Conservation (phyloP, 768 basidiomycete species). For the Lactarius evosmus region DNA sequence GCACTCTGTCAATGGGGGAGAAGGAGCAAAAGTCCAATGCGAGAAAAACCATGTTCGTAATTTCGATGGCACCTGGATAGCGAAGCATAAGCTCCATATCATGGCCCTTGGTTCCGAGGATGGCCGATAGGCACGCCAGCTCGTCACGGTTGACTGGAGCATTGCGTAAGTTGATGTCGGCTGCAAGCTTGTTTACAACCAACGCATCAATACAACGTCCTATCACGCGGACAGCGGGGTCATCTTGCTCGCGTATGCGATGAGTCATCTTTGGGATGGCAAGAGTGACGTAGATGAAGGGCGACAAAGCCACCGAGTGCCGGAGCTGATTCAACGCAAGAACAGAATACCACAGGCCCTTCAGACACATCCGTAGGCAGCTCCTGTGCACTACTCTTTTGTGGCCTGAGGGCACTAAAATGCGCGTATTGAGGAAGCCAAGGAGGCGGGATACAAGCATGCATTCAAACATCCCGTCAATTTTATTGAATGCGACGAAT, state of each 20-base stretch:
- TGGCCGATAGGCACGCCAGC: not conserved
- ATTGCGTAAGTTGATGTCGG: not conserved
- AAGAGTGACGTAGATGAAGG: not conserved
- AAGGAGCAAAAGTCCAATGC: fast-evolving
- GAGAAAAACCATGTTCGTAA: too few relatives aligned
- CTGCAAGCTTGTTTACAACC: not conserved
- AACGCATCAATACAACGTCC: not conserved
- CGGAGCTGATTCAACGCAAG: too few relatives aligned
- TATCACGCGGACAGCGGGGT: not conserved
- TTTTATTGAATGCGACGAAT: too few relatives aligned
- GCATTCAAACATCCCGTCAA: too few relatives aligned
- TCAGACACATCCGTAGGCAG: too few relatives aligned
- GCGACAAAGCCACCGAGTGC: not conserved
- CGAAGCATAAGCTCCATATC: too few relatives aligned
- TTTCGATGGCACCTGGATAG: too few relatives aligned
- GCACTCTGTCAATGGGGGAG: fast-evolving
- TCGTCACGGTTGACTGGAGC: not conserved
- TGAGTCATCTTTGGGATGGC: not conserved
- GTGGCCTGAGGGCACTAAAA: too few relatives aligned
- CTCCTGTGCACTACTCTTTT: too few relatives aligned
- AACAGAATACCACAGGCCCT: too few relatives aligned
- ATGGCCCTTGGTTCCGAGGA: not conserved
- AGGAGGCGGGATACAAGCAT: too few relatives aligned
- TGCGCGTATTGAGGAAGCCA: too few relatives aligned
- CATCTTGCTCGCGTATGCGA: not conserved